Percentiles rank a stretch among this genome's conserved stretches.
Conservation (phyloP, 352 stramenopile species). For the Globisporangium polare region DNA sequence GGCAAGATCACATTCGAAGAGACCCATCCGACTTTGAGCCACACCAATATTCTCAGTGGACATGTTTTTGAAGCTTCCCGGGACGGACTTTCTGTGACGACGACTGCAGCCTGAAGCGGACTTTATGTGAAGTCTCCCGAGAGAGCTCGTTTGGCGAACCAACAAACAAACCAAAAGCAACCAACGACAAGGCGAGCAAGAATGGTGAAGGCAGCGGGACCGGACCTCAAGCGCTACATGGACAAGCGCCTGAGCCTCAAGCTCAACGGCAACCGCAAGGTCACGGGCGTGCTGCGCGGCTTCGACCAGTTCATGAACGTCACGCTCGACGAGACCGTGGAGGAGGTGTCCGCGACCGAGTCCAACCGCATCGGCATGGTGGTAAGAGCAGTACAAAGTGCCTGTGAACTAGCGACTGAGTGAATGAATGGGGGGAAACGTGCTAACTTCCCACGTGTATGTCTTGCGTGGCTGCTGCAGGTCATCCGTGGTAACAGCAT, state of each 20-base stretch:
- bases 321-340: conserved; percentile 92
- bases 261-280: conserved; percentile 94
- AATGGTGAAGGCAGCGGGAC: conserved; percentile 78
- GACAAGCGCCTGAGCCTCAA: conserved; percentile 94
- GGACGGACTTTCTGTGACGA: too few species aligned
- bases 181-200: conserved; percentile 13
- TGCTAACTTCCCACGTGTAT: background rate
- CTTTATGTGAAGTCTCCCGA: background rate
- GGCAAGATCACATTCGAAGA: too few species aligned
- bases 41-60: too few species aligned
- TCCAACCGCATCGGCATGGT: conserved; percentile 91
- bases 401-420: background rate
- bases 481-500: conserved; percentile 90
- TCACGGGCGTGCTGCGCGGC: conserved; percentile 90
- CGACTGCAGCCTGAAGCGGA: too few species aligned
- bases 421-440: background rate
- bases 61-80: too few species aligned
- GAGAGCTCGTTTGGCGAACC: background rate
- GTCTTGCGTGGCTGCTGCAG: conserved; percentile 19
- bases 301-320: conserved; percentile 99
- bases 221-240: conserved; percentile 92
- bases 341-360: conserved; percentile 85
- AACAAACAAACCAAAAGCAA: conserved; percentile 7
- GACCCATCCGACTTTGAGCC: too few species aligned
- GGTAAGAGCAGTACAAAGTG: conserved; percentile 41